Evolutionary conservation across 345 rosid species (phyloP).

Genomic region (Populus pruinosa): DNA sequence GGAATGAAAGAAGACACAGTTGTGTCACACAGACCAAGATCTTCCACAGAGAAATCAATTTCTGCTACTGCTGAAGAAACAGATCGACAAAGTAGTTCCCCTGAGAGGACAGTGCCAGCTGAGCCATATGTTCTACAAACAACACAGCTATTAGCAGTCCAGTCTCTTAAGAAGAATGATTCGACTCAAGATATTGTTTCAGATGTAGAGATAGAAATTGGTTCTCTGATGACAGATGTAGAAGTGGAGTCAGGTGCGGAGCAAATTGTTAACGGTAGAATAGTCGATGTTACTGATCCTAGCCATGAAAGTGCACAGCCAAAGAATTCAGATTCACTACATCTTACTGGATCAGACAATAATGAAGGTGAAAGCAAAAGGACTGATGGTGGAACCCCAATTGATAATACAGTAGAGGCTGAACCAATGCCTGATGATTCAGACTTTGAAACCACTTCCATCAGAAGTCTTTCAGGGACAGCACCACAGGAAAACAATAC

Average conservation of each 20-base stretch:
- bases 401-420: constrained; percentile 15
- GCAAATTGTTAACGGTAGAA: constrained; percentile 15
- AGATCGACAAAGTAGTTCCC: constrained; percentile 10
- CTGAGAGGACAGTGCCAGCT: constrained; percentile 12
- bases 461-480: constrained; percentile 19
- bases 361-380: constrained; percentile 26
- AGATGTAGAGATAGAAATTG: constrained; percentile 15
- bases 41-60: constrained; percentile 19
- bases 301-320: constrained; percentile 21
- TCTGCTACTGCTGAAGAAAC: constrained; percentile 14
- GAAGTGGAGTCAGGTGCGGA: constrained; percentile 23
- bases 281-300: constrained; percentile 15
- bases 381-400: constrained; percentile 18
- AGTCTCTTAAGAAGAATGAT: constrained; percentile 15
- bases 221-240: constrained; percentile 15
- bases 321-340: constrained; percentile 22
- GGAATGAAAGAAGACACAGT: constrained; percentile 13
- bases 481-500: constrained; percentile 15
- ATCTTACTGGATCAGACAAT: constrained; percentile 19
- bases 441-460: constrained; percentile 21
- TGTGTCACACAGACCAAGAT: constrained; percentile 3
- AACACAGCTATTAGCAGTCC: constrained; percentile 15
- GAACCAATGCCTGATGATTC: constrained; percentile 14
- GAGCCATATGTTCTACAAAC: constrained; percentile 14
- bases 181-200: constrained; percentile 18